phyloP scores from a whole-genome alignment of 306 rosid genomes.

The Sicyos edulis region DNA sequence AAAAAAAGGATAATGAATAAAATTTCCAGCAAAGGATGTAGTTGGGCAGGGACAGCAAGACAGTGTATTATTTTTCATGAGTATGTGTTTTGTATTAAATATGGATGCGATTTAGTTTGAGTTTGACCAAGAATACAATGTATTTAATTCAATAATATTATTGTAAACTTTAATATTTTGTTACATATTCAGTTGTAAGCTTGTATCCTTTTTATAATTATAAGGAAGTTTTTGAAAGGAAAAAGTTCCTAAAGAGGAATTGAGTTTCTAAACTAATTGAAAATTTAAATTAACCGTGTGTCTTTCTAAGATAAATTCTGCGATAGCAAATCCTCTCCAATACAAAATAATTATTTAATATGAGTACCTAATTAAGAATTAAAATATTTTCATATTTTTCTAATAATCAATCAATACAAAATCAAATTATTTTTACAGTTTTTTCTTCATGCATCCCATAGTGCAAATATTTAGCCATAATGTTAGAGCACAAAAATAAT shows the following conservation, averaged over 20 bases:
- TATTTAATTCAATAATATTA: neutral
- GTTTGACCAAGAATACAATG: neutral
- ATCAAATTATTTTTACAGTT: too few species aligned
- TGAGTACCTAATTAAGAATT: too few species aligned
- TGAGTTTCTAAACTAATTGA: neutral
- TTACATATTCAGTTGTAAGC: neutral
- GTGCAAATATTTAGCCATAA: too few species aligned
- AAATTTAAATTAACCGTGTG: neutral
- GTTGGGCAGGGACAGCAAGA: neutral
- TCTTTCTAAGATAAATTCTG: neutral
- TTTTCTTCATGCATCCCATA: too few species aligned
- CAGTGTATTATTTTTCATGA: neutral
- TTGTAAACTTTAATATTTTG: neutral
- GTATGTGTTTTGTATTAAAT: constrained; percentile 6
- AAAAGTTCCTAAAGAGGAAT: neutral
- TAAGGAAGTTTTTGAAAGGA: neutral
- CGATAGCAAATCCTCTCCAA: neutral
- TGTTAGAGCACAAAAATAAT: too few species aligned
- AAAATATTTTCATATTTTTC: too few species aligned
- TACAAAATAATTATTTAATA: too few species aligned
- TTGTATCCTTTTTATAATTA: neutral
- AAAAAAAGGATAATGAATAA: neutral
- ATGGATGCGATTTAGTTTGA: neutral
- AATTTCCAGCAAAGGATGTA: constrained; percentile 7
- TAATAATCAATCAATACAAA: too few species aligned